phyloP scores from a whole-genome alignment of 2,329 filamentous ascomycete genomes.

The Fusarium domesticum region DNA sequence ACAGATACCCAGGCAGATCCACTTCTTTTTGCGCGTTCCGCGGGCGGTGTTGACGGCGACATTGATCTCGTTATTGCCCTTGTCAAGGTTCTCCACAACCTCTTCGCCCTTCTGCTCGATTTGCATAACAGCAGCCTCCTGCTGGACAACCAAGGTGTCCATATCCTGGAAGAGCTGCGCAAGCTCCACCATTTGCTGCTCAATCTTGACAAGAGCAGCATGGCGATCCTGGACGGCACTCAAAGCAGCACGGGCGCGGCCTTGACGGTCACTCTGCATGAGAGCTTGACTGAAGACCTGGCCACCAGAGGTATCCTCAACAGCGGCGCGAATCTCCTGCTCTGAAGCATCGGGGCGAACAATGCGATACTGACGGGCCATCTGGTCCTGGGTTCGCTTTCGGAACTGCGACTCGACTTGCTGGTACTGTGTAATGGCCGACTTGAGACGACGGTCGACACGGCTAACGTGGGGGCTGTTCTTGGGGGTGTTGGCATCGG shows the following conservation, averaged over 20 bases:
- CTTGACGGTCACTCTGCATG: constrained; percentile 74
- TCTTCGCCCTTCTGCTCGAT: constrained; percentile 88
- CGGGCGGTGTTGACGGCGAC: constrained; percentile 79
- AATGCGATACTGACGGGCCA: constrained; percentile 87
- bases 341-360: constrained; percentile 79
- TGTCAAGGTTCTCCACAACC: constrained; percentile 76
- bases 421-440: constrained; percentile 79
- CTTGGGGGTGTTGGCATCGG: constrained; percentile 67
- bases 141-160: constrained; percentile 79
- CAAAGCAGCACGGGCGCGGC: constrained; percentile 76
- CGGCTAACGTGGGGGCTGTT: constrained; percentile 79
- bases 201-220: constrained; percentile 85
- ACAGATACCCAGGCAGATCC: constrained; percentile 82
- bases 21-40: constrained; percentile 88
- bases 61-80: constrained; percentile 80
- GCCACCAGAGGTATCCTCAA: constrained; percentile 66
- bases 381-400: constrained; percentile 76
- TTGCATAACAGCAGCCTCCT: constrained; percentile 73
- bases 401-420: constrained; percentile 76
- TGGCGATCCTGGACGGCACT: constrained; percentile 80
- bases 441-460: constrained; percentile 75
- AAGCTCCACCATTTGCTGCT: constrained; percentile 83
- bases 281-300: constrained; percentile 89
- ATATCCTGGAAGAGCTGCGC: constrained; percentile 87
- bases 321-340: constrained; percentile 71